Percentiles rank a stretch among this genome's conserved stretches.
Conservation (phyloP, 2,329 filamentous ascomycete genomes). For the Phyllosticta capitalensis region DNA sequence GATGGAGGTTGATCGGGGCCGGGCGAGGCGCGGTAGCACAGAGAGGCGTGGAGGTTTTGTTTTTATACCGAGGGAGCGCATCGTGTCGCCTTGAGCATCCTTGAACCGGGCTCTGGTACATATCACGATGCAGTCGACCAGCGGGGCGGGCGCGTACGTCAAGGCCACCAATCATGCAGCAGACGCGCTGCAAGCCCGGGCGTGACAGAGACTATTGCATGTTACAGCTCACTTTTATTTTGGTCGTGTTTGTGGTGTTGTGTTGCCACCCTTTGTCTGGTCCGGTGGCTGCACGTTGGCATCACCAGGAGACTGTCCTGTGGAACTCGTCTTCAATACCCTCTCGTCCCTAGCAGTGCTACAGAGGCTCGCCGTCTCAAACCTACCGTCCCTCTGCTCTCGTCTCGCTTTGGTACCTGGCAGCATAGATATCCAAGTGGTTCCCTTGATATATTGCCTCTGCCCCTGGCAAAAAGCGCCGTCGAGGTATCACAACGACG, state of each 20-base stretch:
- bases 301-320: slow-evolving; percentile 13
- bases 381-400: no score
- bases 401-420: slow-evolving; percentile 32
- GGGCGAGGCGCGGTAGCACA: background rate
- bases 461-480: slow-evolving; percentile 25
- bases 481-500: slow-evolving; percentile 25
- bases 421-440: slow-evolving; percentile 23
- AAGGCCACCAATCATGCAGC: slow-evolving; percentile 5
- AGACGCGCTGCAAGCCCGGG: slow-evolving; percentile 3
- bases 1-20: slow-evolving; percentile 4
- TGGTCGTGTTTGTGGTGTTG: slow-evolving; percentile 1
- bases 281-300: background rate
- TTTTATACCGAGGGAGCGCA: slow-evolving; percentile 6
- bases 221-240: slow-evolving; percentile 8
- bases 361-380: slow-evolving; percentile 29
- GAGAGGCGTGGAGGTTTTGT: slow-evolving; percentile 4
- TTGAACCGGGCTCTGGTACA: slow-evolving; percentile 9
- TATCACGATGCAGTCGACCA: slow-evolving; percentile 8
- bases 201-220: slow-evolving; percentile 3
- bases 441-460: slow-evolving; percentile 30
- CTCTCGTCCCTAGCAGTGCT: slow-evolving; percentile 22
- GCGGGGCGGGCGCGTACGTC: slow-evolving; percentile 3
- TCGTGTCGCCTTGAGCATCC: background rate
- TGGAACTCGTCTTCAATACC: slow-evolving; percentile 27
- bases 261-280: background rate